Conservation (phyloP, 495 filamentous ascomycete genomes). For the Podospora sp. region DNA sequence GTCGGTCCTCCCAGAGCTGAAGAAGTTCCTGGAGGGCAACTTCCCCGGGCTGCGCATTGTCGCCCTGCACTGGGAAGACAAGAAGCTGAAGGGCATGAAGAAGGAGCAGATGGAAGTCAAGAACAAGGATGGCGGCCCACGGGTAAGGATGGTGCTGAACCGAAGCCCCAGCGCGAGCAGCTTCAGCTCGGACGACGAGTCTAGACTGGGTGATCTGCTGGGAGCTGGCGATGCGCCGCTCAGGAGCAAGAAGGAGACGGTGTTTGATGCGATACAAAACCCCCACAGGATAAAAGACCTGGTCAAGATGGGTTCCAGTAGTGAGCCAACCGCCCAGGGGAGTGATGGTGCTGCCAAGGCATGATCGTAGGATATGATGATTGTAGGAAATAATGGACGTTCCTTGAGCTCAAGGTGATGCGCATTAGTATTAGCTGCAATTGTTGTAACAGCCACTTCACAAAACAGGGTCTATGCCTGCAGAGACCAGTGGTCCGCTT, state of each 20-base stretch:
- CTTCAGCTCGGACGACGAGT: constrained; percentile 76
- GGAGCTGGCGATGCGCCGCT: constrained; percentile 22
- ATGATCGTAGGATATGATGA: too few relatives aligned
- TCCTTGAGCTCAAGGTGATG: too few relatives aligned
- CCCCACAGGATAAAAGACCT: constrained; percentile 37
- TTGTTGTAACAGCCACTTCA: too few relatives aligned
- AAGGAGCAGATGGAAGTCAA: constrained; percentile 53
- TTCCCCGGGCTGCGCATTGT: constrained; percentile 74
- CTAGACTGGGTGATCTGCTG: constrained; percentile 64
- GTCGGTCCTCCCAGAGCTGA: constrained; percentile 68
- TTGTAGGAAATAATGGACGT: too few relatives aligned
- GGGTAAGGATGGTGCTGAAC: constrained; percentile 68
- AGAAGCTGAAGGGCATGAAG: constrained; percentile 60
- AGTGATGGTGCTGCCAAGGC: too few relatives aligned
- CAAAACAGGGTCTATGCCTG: too few relatives aligned
- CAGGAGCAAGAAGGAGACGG: constrained; percentile 50
- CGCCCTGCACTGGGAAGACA: constrained; percentile 71
- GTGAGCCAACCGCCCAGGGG: too few relatives aligned
- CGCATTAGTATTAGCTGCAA: too few relatives aligned
- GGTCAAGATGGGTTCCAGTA: background rate
- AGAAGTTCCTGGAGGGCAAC: constrained; percentile 66
- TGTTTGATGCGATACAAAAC: constrained; percentile 46
- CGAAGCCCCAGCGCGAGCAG: constrained; percentile 53
- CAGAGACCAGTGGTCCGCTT: too few relatives aligned
- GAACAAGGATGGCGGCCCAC: constrained; percentile 57